These are phyloP conservation scores for Ascodesmis nigricans DNA, from an alignment of 495 filamentous ascomycete species.

Conservation along the genomic window DNA sequence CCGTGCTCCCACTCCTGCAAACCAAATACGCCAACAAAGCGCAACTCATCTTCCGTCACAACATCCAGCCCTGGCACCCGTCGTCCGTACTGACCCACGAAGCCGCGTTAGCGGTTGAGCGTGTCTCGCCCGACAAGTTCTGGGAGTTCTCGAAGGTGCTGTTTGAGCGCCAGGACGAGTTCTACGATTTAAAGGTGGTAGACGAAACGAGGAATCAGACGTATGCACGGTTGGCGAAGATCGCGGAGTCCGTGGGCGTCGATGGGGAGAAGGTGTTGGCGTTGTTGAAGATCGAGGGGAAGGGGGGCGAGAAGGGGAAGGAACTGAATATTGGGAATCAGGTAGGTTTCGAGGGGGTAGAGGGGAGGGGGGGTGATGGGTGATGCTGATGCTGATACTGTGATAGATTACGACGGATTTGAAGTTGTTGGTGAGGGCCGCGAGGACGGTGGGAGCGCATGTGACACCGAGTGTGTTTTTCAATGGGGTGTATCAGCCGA, in stretches of 20 bases:
- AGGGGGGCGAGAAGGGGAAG: slow-evolving; percentile 37
- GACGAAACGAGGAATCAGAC: slow-evolving; percentile 65
- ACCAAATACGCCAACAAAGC: no score
- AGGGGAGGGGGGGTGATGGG: not conserved
- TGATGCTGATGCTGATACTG: not conserved
- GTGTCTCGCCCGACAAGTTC: slow-evolving; percentile 44
- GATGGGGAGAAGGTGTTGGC: slow-evolving; percentile 40
- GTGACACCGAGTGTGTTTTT: slow-evolving; percentile 78
- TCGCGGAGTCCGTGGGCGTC: slow-evolving; percentile 45
- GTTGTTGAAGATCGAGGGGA: slow-evolving; percentile 40
- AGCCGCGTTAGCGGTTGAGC: slow-evolving; percentile 56
- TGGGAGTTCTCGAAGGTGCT: slow-evolving; percentile 49
- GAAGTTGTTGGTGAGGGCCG: slow-evolving; percentile 64
- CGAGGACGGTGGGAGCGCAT: slow-evolving; percentile 57
- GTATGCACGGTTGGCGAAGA: slow-evolving; percentile 50
- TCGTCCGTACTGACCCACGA: slow-evolving; percentile 74
- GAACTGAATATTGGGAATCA: slow-evolving; percentile 53
- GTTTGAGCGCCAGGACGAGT: slow-evolving; percentile 47
- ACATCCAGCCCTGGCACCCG: slow-evolving; percentile 92
- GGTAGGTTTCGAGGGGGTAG: slow-evolving; percentile 12
- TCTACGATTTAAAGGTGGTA: slow-evolving; percentile 63
- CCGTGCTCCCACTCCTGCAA: no score
- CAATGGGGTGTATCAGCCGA: slow-evolving; percentile 58
- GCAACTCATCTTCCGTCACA: slow-evolving; percentile 62
- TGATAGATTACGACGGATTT: slow-evolving; percentile 52